Base-by-base conservation (phyloP, 768 basidiomycete genomes). In the Tremella mesenterica region DNA sequence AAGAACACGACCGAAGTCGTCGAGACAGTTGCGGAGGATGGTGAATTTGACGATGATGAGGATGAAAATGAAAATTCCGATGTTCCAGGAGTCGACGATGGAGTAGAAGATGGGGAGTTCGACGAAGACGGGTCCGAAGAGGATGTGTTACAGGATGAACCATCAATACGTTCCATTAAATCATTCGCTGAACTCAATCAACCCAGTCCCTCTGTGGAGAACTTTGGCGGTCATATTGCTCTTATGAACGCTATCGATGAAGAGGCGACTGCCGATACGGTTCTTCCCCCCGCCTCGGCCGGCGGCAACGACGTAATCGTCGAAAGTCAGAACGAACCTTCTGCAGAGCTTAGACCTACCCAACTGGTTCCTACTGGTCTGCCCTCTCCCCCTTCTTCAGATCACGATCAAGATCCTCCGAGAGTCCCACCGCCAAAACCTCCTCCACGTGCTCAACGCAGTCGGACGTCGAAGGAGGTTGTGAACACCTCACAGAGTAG, bases 301-400 rank as follows among this genome's bases (percentile, higher is more conserved):
- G n/a, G 18, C 41, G 8, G 41, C 41, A 20, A 20, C 41, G 18
- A 43, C 41, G 8, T 43, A n/a, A 20, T 25, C 41, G 8, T 9
- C 41, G 41, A 7, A 43, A 43, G 41, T 9, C 50, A 52, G 20
- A 34, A 48, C 29, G 49, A 45, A 34, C 31, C 54, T 4, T 27
- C 20, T 5, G 29, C 29, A 16, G 29, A 3, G 5, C 18, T 48
- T 28, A 16, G 18, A 31, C 29, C 29, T n/a, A 46, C 23, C 33
- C 31, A 36, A 38, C 13, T 20, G 3, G 34, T 36, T 18, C 36
- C 29, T n/a, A 29, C 29, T 3, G 47, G 47, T 4, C 28, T 48
- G 12, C 47, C 47, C 33, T 48, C 47, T 10, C 47, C 47, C n/a
- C 47, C 47, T 7, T 48, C 47, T 30, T 48, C 47, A 3, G n/a